Evolutionary conservation across 2,329 filamentous ascomycete species (phyloP), one percentile per base, ranked within the genome.

Genomic region (Colletotrichum higginsianum): DNA sequence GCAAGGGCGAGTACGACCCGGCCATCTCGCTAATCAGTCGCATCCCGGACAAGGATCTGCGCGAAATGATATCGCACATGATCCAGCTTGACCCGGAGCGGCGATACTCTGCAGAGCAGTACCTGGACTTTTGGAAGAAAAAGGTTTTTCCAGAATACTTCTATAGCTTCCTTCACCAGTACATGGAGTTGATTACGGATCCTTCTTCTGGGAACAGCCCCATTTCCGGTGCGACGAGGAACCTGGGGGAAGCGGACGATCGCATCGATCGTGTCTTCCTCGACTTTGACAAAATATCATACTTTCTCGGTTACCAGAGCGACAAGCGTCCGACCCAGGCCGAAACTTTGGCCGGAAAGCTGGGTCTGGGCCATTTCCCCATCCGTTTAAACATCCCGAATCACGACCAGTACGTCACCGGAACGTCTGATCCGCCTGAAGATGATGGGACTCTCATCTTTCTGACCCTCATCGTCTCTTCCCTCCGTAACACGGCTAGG

Each of bases 271-370:
- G 95, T 53, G 92, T 99, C 0, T 98, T 93, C 78, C 90, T 93
- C 76, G 96, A 99, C 78, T 98, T 98, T 82, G 96, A 99, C 80
- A 99, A 98, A 81, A 98, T 99, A 63, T 95, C 96, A 0, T 97
- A 97, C 79, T 97, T 98, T 69, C 87, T 99, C 1, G 95, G 94
- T 16, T 94, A 94, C 72, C 77, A 81, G 42, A 75, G 72, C 4
- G 75, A 77, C 2, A 78, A 81, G 16, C 75, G 79, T 13, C 67
- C 75, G 4, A 66, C 75, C 0, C 75, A 79, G 26, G 73, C 77
- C 23, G 75, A 77, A 38, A 78, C 82, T 30, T 79, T 84, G 4
- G 82, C 84, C 4, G 83, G 84, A 2, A 84, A 86, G 50, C 85
- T 90, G 11, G 88, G 86, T 2, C 82, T 91, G 21, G 87, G 88